Evolutionary conservation across 371 early-diverging fungal genomes (phyloP).

Genomic region (Amoeboaphelidium occidentale): DNA sequence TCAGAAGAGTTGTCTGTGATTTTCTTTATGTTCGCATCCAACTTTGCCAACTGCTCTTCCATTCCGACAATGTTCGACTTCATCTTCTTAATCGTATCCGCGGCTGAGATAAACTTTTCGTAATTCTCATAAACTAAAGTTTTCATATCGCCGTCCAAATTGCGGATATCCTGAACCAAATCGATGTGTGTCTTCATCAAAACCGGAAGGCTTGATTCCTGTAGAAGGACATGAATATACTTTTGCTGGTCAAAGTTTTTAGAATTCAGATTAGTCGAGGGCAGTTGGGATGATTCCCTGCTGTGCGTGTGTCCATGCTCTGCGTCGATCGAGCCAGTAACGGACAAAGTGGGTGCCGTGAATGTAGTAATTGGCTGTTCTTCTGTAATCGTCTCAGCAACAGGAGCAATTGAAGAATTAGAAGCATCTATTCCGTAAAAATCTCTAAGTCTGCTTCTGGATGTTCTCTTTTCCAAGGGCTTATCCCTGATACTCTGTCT

Average conservation of each 20-base stretch:
- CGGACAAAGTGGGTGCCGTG: too few species aligned
- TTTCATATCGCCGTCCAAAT: constrained; percentile 85
- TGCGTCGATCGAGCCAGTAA: too few species aligned
- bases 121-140: constrained; percentile 90
- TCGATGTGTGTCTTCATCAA: background rate
- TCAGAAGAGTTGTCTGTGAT: too few species aligned
- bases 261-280: too few species aligned
- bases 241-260: too few species aligned
- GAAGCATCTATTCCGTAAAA: background rate
- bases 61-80: constrained; percentile 43
- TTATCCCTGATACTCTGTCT: too few species aligned
- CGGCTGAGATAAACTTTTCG: constrained; percentile 74
- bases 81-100: constrained; percentile 70
- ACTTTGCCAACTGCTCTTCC: constrained; percentile 38
- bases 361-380: too few species aligned
- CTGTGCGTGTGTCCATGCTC: too few species aligned
- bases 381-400: too few species aligned
- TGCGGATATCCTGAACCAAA: constrained; percentile 28
- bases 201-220: too few species aligned
- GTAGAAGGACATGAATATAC: too few species aligned
- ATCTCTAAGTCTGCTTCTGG: background rate
- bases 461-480: background rate
- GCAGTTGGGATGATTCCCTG: too few species aligned
- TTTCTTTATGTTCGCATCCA: background rate
- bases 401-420: background rate